Conservation (phyloP, 345 rosid species). For the Angophora floribunda region DNA sequence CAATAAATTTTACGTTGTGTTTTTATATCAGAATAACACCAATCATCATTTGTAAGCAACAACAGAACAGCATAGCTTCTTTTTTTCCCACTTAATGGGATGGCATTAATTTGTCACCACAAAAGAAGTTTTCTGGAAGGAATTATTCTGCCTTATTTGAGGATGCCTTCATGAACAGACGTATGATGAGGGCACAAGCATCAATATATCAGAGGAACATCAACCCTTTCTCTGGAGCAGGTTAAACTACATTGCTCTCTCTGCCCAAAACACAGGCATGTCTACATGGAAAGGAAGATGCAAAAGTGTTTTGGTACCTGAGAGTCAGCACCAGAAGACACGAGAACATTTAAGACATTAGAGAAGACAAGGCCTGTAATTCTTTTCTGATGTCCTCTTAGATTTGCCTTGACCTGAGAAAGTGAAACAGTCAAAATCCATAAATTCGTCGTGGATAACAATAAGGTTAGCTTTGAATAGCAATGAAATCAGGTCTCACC, state of each 20-base stretch:
- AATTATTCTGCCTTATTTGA: background rate
- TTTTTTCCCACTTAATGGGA: background rate
- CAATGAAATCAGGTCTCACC: constrained; percentile 22
- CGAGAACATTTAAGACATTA: constrained; percentile 47
- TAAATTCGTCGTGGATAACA: background rate
- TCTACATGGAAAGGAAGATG: background rate
- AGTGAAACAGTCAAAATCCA: background rate
- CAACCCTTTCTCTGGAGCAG: background rate
- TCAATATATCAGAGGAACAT: background rate
- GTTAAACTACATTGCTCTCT: background rate
- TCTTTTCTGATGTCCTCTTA: constrained; percentile 73
- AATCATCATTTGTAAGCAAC: background rate
- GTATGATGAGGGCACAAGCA: background rate
- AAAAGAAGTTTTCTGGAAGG: background rate
- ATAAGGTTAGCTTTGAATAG: background rate
- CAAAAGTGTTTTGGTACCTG: constrained; percentile 24
- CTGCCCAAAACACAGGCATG: background rate
- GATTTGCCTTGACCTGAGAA: constrained; percentile 51
- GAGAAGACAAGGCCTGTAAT: constrained; percentile 92
- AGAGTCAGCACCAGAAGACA: constrained; percentile 79
- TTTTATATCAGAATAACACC: background rate
- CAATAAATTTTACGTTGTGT: too few species aligned
- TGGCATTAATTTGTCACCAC: background rate
- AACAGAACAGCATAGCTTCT: background rate
- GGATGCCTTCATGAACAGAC: background rate